These are phyloP conservation scores for Alternaria novae-zelandiae DNA, from an alignment of 2,329 filamentous ascomycete species.

Conservation along the genomic window DNA sequence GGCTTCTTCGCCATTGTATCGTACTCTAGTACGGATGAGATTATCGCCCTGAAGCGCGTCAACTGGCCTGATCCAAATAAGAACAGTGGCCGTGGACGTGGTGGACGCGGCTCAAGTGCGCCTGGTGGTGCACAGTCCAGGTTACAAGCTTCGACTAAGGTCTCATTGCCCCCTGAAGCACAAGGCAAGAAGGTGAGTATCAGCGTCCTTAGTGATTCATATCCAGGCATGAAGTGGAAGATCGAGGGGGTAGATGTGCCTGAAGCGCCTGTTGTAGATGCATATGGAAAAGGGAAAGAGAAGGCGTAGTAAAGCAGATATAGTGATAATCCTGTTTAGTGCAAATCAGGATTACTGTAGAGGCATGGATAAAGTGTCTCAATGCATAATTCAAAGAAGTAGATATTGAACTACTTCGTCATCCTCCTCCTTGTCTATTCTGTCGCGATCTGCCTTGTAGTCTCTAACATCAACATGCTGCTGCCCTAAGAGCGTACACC, in stretches of 20 bases:
- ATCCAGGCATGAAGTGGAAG: conserved; percentile 75
- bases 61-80: conserved; percentile 65
- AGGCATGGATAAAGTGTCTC: too few relatives aligned
- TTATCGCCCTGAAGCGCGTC: conserved; percentile 85
- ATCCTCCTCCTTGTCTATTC: too few relatives aligned
- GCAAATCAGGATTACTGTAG: too few relatives aligned
- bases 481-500: too few relatives aligned
- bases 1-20: conserved; percentile 88
- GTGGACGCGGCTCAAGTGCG: conserved; percentile 9
- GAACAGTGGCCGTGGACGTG: conserved; percentile 2
- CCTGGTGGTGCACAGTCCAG: conserved; percentile 37
- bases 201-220: conserved; percentile 82
- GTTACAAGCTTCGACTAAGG: conserved; percentile 61
- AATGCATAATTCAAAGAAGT: too few relatives aligned
- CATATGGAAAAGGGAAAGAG: conserved; percentile 35
- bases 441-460: too few relatives aligned
- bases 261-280: conserved; percentile 41
- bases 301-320: too few relatives aligned
- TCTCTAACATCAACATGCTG: too few relatives aligned
- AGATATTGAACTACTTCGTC: too few relatives aligned
- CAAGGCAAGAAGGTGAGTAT: conserved; percentile 72
- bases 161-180: conserved; percentile 65
- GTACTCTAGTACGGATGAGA: conserved; percentile 71
- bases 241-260: conserved; percentile 61
- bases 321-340: too few relatives aligned